A percentile compares a stretch with the other conserved stretches of the same genome.
phyloP scores from a whole-genome alignment of 2,329 filamentous ascomycete genomes.

The Trichoderma gracile region DNA sequence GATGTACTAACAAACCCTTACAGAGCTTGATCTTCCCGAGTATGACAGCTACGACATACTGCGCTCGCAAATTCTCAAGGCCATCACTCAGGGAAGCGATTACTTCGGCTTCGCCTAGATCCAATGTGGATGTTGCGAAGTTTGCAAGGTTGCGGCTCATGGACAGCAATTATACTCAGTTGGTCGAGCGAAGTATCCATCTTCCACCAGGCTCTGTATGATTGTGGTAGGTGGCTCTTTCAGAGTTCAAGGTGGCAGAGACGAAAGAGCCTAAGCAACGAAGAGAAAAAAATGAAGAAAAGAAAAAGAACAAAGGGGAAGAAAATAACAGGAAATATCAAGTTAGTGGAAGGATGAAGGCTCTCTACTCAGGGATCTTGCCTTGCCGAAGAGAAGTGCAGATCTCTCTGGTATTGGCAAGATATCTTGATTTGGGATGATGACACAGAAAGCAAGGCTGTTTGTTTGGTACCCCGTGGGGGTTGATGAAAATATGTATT shows the following conservation, averaged over 20 bases:
- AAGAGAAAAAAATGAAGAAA: neutral
- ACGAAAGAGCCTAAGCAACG: neutral
- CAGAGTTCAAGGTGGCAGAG: conserved; percentile 13
- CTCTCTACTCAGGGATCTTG: neutral
- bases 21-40: conserved; percentile 96
- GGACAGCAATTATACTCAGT: neutral
- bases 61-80: conserved; percentile 84
- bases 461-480: conserved; percentile 11
- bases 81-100: conserved; percentile 96
- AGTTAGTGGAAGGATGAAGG: neutral
- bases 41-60: conserved; percentile 95
- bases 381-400: conserved; percentile 38
- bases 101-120: conserved; percentile 93
- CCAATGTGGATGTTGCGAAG: neutral
- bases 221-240: conserved; percentile 25
- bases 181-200: neutral
- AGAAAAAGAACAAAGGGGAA: conserved; percentile 8
- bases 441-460: conserved; percentile 14
- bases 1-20: conserved; percentile 41
- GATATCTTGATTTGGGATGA: conserved; percentile 12
- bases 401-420: conserved; percentile 32
- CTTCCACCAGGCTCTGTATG: conserved; percentile 12
- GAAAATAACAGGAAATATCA: neutral
- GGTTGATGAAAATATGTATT: conserved; percentile 24
- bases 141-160: neutral